These are phyloP conservation scores for Westerdykella aurantiaca DNA, from an alignment of 2,329 filamentous ascomycete genomes.

Conservation along the genomic window DNA sequence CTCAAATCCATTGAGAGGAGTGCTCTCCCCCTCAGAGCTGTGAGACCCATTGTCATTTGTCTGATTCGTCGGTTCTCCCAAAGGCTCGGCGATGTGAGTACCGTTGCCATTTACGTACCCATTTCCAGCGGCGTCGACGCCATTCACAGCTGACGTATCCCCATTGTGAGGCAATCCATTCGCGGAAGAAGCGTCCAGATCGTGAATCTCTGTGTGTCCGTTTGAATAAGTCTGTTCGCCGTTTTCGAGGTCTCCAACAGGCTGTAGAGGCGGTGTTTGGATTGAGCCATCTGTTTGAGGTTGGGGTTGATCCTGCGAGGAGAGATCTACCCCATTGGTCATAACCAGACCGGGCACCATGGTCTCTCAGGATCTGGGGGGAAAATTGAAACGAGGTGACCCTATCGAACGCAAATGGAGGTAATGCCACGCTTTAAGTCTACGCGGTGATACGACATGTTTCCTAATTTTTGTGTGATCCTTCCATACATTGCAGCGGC, in stretches of 20 bases:
- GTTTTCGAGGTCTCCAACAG: no score
- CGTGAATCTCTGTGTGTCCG: no score
- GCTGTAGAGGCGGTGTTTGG: no score
- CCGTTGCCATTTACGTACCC: not conserved
- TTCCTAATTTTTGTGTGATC: not conserved
- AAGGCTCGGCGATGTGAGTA: not conserved
- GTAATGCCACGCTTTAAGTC: conserved; percentile 6
- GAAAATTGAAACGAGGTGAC: conserved; percentile 4
- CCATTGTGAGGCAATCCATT: no score
- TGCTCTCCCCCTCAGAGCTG: no score
- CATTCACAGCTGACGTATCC: no score
- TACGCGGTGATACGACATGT: not conserved
- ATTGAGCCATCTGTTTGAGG: not conserved
- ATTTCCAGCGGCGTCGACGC: no score
- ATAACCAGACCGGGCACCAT: conserved; percentile 7
- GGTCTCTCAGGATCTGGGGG: conserved; percentile 2
- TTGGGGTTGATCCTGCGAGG: conserved; percentile 1
- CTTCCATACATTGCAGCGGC: conserved; percentile 1
- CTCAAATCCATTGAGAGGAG: conserved; percentile 2
- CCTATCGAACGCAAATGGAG: conserved; percentile 3
- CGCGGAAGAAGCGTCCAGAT: no score
- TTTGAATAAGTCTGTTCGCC: no score
- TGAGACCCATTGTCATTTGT: no score
- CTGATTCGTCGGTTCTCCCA: not conserved
- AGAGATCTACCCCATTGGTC: conserved; percentile 5